Evolutionary conservation across 805 yeast species (phyloP), one percentile per base, ranked within the genome.

Genomic region (Middelhovenomyces tepae): DNA sequence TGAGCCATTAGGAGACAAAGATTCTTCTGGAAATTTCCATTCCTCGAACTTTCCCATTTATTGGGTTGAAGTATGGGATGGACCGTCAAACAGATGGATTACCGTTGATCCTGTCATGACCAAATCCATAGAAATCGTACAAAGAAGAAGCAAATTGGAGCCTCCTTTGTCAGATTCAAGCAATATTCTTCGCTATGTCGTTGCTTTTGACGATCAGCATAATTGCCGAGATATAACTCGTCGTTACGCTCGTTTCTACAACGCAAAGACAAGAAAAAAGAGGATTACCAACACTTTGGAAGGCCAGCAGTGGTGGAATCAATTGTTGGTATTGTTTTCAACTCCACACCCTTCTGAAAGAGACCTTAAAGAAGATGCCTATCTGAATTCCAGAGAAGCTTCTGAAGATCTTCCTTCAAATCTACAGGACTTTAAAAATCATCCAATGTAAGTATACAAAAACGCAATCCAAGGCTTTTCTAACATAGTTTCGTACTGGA

Each of bases 61-160:
- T 50, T 91, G 98, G 98, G 76, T 76, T 15, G 98, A 91, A 53
- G 95, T 82, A 0, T 89, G 94, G 94, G 87, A 89, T 51, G 69
- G 69, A 32, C 72, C 68, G 37, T 58, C 73, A 4, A 67, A 74
- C 38, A 71, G 66, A 31, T 89, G 95, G 93, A 68, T 86, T n/a
- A 73, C 93, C 2, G 65, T 86, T 2, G 98, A 91, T 48, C 91
- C 96, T 0, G 60, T 78, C 0, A 76, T 78, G 18, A 67, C 77
- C 36, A 56, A 71, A 36, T 55, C 68, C 6, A 71, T 84, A 24
- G 94, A 84, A 53, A 62, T 71, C 21, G 69, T 78, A 5, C 70
- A 73, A 5, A 59, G 71, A 8, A 68, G 63, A 38, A 66, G 76
- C 22, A 66, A 66, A 32, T 62, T 83, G 13, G 93, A 87, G 47